Percentiles rank a stretch among this genome's conserved stretches.
Evolutionary conservation across 164 flowering plant species (phyloP).

Genomic region (Protea cynaroides): DNA sequence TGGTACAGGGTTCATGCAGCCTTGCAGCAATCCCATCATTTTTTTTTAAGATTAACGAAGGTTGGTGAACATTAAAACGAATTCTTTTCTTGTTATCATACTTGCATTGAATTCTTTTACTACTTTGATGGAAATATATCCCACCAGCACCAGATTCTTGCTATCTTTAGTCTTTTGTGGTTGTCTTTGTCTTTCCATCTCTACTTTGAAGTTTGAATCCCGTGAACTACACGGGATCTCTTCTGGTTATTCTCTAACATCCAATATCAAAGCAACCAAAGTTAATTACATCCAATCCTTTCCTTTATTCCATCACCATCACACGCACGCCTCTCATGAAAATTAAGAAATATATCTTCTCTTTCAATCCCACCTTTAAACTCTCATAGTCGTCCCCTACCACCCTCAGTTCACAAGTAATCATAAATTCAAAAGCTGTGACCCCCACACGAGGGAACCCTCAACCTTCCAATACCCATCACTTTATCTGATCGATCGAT

Average conservation of each 20-base stretch:
- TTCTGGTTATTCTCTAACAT: not conserved
- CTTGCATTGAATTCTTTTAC: no score
- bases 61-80: no score
- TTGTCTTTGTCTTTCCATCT: not conserved
- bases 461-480: no score
- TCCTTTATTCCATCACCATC: constrained; percentile 24
- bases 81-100: no score
- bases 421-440: constrained; percentile 18
- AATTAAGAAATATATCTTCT: not conserved
- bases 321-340: constrained; percentile 25
- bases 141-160: not conserved
- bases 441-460: constrained; percentile 25
- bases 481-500: no score
- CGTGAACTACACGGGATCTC: constrained; percentile 27
- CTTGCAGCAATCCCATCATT: no score
- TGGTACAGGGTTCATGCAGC: no score
- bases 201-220: constrained; percentile 15
- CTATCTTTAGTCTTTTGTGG: not conserved
- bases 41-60: no score
- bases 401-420: not conserved
- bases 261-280: constrained; percentile 5
- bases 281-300: not conserved
- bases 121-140: not conserved
- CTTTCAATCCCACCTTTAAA: no score
- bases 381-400: constrained; percentile 7